Conservation (phyloP, 805 yeast genomes). For the Cyberlindnera sargentensis region DNA sequence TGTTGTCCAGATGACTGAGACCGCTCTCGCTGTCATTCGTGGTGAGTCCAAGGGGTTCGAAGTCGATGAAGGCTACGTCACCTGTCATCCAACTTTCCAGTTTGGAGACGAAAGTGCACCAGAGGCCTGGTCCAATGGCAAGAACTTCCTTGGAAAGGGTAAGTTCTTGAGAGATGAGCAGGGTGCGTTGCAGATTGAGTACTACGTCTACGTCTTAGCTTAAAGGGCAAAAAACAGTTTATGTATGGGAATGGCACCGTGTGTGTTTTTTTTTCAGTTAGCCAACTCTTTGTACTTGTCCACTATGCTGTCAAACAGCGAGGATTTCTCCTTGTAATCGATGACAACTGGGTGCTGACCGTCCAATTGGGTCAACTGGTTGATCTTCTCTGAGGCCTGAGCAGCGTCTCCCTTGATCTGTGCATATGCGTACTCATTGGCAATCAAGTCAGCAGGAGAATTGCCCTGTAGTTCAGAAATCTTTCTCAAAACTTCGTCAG, state of each 20-base stretch:
- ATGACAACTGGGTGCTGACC: conserved; percentile 51
- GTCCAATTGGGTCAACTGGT: conserved; percentile 38
- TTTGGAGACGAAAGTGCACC: conserved; percentile 34
- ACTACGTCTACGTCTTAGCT: conserved; percentile 32
- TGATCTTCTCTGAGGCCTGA: conserved; percentile 32
- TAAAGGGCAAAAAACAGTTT: neutral
- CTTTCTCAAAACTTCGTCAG: conserved; percentile 48
- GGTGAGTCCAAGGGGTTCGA: conserved; percentile 26
- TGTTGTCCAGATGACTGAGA: conserved; percentile 33
- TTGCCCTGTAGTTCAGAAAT: conserved; percentile 35
- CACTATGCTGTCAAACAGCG: conserved; percentile 63
- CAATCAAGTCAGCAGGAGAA: conserved; percentile 41
- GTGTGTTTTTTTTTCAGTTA: neutral
- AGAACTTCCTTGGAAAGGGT: conserved; percentile 52
- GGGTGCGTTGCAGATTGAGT: conserved; percentile 46
- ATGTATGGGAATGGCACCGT: too few relatives aligned
- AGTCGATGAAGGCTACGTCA: conserved; percentile 42
- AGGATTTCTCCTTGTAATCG: conserved; percentile 56
- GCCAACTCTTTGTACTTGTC: conserved; percentile 39
- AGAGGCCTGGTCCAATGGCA: conserved; percentile 42
- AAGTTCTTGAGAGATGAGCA: conserved; percentile 43
- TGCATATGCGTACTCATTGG: conserved; percentile 59
- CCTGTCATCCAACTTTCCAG: conserved; percentile 37
- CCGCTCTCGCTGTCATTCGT: conserved; percentile 30
- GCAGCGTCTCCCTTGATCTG: conserved; percentile 42